These are phyloP conservation scores for Agrocybe chaxingu DNA, from an alignment of 768 basidiomycete genomes.

Conservation along the genomic window DNA sequence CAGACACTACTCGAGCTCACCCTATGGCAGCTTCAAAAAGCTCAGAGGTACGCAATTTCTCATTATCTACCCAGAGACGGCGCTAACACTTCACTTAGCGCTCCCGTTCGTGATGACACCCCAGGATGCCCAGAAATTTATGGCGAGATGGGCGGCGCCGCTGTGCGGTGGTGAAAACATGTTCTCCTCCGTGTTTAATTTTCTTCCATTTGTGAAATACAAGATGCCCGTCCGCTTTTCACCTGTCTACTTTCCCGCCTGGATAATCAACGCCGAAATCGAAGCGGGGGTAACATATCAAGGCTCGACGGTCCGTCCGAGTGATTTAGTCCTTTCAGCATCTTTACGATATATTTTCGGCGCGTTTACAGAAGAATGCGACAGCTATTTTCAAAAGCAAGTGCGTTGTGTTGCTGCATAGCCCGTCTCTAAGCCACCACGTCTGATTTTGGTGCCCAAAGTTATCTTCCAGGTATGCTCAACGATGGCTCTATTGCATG, in stretches of 20 bases:
- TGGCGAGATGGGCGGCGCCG: slow-evolving; percentile 31
- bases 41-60: slow-evolving; percentile 30
- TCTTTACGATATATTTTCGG: background rate
- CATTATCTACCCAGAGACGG: background rate
- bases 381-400: slow-evolving; percentile 37
- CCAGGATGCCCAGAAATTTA: slow-evolving; percentile 37
- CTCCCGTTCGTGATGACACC: slow-evolving; percentile 49
- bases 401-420: slow-evolving; percentile 33
- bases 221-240: slow-evolving; percentile 43
- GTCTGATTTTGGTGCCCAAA: slow-evolving; percentile 12
- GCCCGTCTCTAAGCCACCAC: background rate
- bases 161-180: slow-evolving; percentile 20
- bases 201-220: slow-evolving; percentile 33
- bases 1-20: slow-evolving; percentile 7
- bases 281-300: slow-evolving; percentile 30
- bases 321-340: slow-evolving; percentile 1
- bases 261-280: slow-evolving; percentile 57
- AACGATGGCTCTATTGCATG: background rate
- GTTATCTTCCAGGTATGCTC: slow-evolving; percentile 43
- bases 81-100: slow-evolving; percentile 27
- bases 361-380: slow-evolving; percentile 22
- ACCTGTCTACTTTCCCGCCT: slow-evolving; percentile 60
- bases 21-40: slow-evolving; percentile 28
- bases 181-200: slow-evolving; percentile 26
- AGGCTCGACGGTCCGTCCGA: slow-evolving; percentile 21